Conservation (phyloP, 1,139 yeast genomes). For the Casaregolazyma suthepensis region DNA sequence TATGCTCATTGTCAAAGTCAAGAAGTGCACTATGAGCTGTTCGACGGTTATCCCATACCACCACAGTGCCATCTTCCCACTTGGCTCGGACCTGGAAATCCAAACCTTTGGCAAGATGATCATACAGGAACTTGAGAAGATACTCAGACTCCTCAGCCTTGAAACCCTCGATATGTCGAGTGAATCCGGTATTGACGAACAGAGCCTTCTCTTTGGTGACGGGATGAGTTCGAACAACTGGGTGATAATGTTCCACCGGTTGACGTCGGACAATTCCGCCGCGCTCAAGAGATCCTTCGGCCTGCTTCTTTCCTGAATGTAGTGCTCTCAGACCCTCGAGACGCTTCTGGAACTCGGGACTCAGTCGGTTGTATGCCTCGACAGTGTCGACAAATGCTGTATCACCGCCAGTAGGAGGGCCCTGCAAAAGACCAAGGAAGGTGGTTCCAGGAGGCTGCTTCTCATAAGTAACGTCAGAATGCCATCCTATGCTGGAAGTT, state of each 20-base stretch:
- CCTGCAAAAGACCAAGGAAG: constrained; percentile 46
- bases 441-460: constrained; percentile 58
- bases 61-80: constrained; percentile 54
- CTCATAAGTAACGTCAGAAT: constrained; percentile 56
- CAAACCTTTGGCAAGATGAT: constrained; percentile 42
- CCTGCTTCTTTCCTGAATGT: constrained; percentile 49
- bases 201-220: constrained; percentile 48
- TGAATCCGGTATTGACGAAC: constrained; percentile 48
- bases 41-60: constrained; percentile 64
- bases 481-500: constrained; percentile 41
- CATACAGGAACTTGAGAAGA: constrained; percentile 45
- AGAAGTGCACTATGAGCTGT: constrained; percentile 50
- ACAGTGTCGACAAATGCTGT: constrained; percentile 50
- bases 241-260: constrained; percentile 47
- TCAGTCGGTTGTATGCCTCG: constrained; percentile 52
- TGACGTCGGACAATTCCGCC: constrained; percentile 47
- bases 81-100: constrained; percentile 52
- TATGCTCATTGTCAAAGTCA: constrained; percentile 15
- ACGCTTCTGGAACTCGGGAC: constrained; percentile 45
- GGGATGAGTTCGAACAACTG: constrained; percentile 52
- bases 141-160: constrained; percentile 50
- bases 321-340: constrained; percentile 47
- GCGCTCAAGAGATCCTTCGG: constrained; percentile 36
- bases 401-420: constrained; percentile 55
- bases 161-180: constrained; percentile 49